Conservation (phyloP, 176 grass and related monocot species). For the Eremochloa ophiuroides region DNA sequence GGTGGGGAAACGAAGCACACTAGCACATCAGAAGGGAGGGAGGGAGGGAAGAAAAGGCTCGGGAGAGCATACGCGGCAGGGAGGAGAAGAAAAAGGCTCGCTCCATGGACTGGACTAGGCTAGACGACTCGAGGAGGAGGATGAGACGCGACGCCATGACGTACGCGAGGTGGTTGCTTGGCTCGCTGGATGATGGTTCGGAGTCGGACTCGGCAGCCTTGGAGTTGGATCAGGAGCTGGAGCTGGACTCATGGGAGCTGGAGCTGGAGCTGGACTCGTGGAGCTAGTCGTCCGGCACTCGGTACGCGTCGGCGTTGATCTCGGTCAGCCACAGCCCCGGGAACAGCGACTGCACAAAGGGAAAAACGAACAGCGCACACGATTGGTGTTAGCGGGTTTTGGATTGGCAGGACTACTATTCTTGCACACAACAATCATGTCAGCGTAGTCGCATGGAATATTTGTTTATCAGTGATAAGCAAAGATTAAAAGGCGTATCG, state of each 20-base stretch:
- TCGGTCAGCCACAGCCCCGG: conserved; percentile 72
- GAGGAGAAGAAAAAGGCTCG: too few relatives aligned
- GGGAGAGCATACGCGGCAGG: not conserved
- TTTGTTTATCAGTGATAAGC: too few relatives aligned
- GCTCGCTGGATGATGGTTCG: not conserved
- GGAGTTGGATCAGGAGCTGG: too few relatives aligned
- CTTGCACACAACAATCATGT: conserved; percentile 44
- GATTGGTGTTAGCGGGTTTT: not conserved
- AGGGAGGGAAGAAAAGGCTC: too few relatives aligned
- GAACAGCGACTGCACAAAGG: conserved; percentile 53
- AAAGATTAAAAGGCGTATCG: conserved; percentile 22
- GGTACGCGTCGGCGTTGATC: conserved; percentile 70
- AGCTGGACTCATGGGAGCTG: too few relatives aligned
- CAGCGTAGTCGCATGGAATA: not conserved
- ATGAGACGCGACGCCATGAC: not conserved
- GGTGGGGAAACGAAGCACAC: too few relatives aligned
- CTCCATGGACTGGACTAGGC: too few relatives aligned
- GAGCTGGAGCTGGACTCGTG: not conserved
- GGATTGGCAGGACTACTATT: not conserved
- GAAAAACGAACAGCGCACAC: not conserved
- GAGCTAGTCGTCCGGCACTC: conserved; percentile 41
- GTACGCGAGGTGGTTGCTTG: not conserved
- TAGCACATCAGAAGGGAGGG: too few relatives aligned
- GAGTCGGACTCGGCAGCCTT: not conserved
- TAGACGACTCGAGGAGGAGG: too few relatives aligned